Evolutionary conservation across 352 stramenopile species (phyloP), one percentile per base, ranked within the genome.

Genomic region (Phytophthora pseudosyringae): DNA sequence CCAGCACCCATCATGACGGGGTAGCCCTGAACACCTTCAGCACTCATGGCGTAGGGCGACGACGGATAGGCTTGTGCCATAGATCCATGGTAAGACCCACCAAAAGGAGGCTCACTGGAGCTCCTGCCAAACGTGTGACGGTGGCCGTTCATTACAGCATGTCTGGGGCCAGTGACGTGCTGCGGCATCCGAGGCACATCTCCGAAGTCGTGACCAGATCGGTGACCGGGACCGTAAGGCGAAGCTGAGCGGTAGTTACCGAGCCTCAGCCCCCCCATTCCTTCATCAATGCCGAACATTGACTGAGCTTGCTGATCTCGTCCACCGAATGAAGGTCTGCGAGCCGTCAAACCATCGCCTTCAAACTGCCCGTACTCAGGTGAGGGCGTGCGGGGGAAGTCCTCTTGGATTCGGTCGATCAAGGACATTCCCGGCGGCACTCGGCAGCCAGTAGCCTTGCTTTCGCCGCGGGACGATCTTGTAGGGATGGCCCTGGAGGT

Each of bases 361-460:
- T 67, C 64, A 8, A 78, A 67, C 21, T 59, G 69, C 8, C 75
- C 81, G 40, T 86, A 93, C 26, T 88, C 78, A 1, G 75, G 83
- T 2, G 81, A 89, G 49, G 86, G 86, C 0, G 80, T 91, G 21
- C 84, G 71, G 12, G 86, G 80, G 28, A 94, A 93, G 46, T 93
- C 86, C 59, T 91, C 83, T 76, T 94, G 81, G 21, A 94, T 89
- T 36, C 82, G 82, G 49, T 90, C 84, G 33, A 93, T 80, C 26
- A 92, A 68, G 0, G 84, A 83, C 66, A 90, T 71, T 31, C 78
- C 73, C 1, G 78, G 69, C 8, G 78, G 70, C 7, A 69, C 31
- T 49, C 67, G 47, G 40, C 60, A 65, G 1, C 35, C 52, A 39
- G 51, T 52, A 70, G 43, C 10, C 40, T 73, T 67, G 39, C 67